Evolutionary conservation across 1,284 basidiomycete species (phyloP).

Genomic region (Cerioporus squamosus): DNA sequence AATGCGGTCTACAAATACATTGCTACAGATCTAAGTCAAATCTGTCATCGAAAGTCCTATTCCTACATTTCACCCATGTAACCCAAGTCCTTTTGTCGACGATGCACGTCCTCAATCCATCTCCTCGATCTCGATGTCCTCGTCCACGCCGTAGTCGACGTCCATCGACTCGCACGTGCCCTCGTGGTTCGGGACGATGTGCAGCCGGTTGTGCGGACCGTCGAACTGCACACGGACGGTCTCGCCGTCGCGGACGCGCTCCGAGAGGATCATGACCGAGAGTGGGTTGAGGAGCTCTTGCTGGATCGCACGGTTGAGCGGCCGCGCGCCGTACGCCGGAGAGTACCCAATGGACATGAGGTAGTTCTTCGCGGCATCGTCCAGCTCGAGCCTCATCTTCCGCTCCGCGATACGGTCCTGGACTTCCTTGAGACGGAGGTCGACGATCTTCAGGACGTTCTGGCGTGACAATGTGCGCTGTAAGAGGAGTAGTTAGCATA

Average conservation of each 20-base stretch:
- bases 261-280: conserved; percentile 86
- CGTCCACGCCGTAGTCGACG: conserved; percentile 51
- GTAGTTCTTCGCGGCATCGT: conserved; percentile 81
- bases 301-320: conserved; percentile 92
- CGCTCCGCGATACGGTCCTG: conserved; percentile 73
- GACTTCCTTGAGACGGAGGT: conserved; percentile 74
- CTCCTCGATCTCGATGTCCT: conserved; percentile 75
- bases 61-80: background rate
- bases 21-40: background rate
- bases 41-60: background rate
- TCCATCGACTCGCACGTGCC: conserved; percentile 64
- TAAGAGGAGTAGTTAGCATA: conserved; percentile 29
- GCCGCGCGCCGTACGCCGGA: conserved; percentile 86
- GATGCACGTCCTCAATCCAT: conserved; percentile 58
- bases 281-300: conserved; percentile 93
- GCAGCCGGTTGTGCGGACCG: conserved; percentile 80
- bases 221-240: conserved; percentile 81
- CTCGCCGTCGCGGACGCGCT: conserved; percentile 85
- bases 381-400: conserved; percentile 82
- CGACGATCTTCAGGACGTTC: conserved; percentile 84
- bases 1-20: conserved; percentile 17
- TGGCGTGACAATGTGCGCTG: conserved; percentile 79
- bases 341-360: conserved; percentile 88
- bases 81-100: background rate
- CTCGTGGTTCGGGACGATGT: conserved; percentile 88